Evolutionary conservation across 768 basidiomycete genomes (phyloP).

Genomic region (Cubamyces lactineus): DNA sequence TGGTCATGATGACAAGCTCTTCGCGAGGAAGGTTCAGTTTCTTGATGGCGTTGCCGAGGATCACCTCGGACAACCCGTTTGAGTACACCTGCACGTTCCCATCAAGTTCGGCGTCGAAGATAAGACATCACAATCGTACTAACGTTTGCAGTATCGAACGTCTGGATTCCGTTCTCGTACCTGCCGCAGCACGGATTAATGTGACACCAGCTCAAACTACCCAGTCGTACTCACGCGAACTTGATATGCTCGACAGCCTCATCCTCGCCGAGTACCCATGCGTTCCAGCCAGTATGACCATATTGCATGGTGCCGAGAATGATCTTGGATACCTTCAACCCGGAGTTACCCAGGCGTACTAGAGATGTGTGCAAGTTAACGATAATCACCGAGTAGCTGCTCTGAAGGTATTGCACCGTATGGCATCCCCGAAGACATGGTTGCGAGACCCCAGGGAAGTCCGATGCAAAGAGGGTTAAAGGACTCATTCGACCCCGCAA

Average conservation of each 20-base stretch:
- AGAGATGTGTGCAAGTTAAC: background rate
- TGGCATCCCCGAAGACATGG: constrained; percentile 12
- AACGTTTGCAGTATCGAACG: constrained; percentile 40
- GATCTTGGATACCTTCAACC: constrained; percentile 42
- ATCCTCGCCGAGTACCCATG: constrained; percentile 43
- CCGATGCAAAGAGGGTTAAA: too few species aligned
- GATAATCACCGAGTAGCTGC: too few species aligned
- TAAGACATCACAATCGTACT: background rate
- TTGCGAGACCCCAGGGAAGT: too few species aligned
- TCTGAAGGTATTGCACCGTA: constrained; percentile 7
- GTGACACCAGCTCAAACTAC: too few species aligned
- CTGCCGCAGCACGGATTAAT: constrained; percentile 13
- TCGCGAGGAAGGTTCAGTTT: constrained; percentile 47
- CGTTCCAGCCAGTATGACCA: constrained; percentile 34
- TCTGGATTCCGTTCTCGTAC: constrained; percentile 44
- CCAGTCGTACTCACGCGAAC: constrained; percentile 36
- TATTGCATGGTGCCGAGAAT: constrained; percentile 42
- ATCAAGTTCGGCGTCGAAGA: background rate
- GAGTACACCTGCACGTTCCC: constrained; percentile 34
- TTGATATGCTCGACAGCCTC: constrained; percentile 44
- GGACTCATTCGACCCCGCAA: too few species aligned
- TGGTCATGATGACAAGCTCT: constrained; percentile 52
- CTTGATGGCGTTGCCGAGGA: constrained; percentile 50
- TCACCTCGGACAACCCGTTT: constrained; percentile 42
- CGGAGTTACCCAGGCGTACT: constrained; percentile 32